Evolutionary conservation across 768 basidiomycete genomes (phyloP).

Genomic region (Mycena haematopus): DNA sequence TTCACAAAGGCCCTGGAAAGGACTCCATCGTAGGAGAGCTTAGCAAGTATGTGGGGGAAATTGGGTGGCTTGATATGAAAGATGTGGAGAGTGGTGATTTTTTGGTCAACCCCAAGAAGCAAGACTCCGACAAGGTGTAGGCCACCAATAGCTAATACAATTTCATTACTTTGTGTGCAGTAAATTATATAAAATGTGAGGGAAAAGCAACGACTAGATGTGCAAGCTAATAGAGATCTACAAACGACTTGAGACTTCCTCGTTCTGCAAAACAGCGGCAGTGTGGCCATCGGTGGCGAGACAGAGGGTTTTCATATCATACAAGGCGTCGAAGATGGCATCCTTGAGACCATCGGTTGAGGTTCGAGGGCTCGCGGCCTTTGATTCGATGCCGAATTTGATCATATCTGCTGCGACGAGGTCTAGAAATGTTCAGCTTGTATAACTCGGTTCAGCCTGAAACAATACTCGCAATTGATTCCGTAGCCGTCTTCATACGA

Average conservation of each 20-base stretch:
- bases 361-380: slow-evolving; percentile 70
- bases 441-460: background rate
- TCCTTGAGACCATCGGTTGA: slow-evolving; percentile 74
- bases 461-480: slow-evolving; percentile 72
- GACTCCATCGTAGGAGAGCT: slow-evolving; percentile 53
- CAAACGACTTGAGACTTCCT: slow-evolving; percentile 36
- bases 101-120: slow-evolving; percentile 28
- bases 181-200: slow-evolving; percentile 13
- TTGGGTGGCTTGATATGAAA: slow-evolving; percentile 46
- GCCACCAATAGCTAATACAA: background rate
- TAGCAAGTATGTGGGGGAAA: slow-evolving; percentile 42
- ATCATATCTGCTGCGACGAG: slow-evolving; percentile 78
- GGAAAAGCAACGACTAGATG: slow-evolving; percentile 16
- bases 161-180: slow-evolving; percentile 18
- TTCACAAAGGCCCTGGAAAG: slow-evolving; percentile 56
- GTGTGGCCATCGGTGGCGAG: slow-evolving; percentile 34
- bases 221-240: slow-evolving; percentile 21
- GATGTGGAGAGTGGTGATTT: slow-evolving; percentile 48
- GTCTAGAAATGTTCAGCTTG: slow-evolving; percentile 53
- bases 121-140: slow-evolving; percentile 1
- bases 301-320: slow-evolving; percentile 72
- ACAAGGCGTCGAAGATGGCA: slow-evolving; percentile 64
- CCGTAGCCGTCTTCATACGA: slow-evolving; percentile 89
- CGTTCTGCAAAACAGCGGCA: slow-evolving; percentile 18
- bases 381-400: slow-evolving; percentile 95